Conservation (phyloP, 2,329 filamentous ascomycete genomes). For the Hysterium pulicare region DNA sequence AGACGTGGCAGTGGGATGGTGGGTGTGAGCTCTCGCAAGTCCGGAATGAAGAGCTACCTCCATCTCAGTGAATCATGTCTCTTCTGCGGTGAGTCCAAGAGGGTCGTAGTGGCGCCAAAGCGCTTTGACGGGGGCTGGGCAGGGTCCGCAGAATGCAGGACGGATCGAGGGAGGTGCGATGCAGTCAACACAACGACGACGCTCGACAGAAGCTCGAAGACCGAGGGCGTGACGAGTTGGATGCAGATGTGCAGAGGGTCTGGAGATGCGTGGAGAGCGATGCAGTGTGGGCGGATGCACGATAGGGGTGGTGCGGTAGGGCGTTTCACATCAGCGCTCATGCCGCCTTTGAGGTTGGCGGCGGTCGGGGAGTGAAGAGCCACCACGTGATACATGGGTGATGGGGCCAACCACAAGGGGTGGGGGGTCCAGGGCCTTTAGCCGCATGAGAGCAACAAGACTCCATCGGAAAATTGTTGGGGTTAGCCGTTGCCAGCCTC, state of each 20-base stretch:
- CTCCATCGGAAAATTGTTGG: too few species aligned
- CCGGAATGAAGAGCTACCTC: constrained; percentile 31
- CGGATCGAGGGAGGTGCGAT: constrained; percentile 6
- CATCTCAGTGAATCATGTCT: constrained; percentile 33
- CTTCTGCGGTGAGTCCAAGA: constrained; percentile 12
- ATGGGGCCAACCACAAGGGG: too few species aligned
- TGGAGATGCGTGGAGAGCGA: constrained; percentile 8
- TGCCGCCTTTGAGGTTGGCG: not conserved
- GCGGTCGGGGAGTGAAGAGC: not conserved
- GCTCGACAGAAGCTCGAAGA: not conserved
- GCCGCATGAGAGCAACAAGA: too few species aligned
- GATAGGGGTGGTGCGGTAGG: constrained; percentile 10
- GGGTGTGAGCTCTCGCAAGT: constrained; percentile 22
- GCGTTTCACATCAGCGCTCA: constrained; percentile 2
- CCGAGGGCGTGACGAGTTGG: not conserved
- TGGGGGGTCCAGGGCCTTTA: too few species aligned
- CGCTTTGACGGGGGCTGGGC: constrained; percentile 10
- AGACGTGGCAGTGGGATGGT: constrained; percentile 16
- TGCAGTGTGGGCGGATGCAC: constrained; percentile 5
- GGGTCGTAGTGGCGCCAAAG: constrained; percentile 16
- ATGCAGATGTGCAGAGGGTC: constrained; percentile 2
- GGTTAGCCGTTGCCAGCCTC: too few species aligned
- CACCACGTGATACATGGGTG: not conserved
- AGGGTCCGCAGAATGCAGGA: constrained; percentile 6
- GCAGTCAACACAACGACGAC: not conserved